Evolutionary conservation across 495 filamentous ascomycete species (phyloP).

Genomic region (Terfezia boudieri): DNA sequence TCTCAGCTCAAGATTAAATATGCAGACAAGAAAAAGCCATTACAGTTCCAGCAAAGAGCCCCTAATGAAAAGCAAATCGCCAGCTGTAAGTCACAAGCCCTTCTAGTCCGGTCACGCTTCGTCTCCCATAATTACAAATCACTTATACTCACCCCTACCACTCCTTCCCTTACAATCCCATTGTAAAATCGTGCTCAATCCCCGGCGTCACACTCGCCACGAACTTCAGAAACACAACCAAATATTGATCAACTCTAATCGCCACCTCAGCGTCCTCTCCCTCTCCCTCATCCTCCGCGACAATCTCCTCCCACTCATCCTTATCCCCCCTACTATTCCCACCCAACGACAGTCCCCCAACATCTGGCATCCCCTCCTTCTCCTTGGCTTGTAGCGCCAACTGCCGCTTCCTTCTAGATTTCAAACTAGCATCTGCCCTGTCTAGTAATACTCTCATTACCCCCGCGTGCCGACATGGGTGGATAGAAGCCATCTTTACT

Average conservation of each 20-base stretch:
- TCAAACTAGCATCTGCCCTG: conserved; percentile 78
- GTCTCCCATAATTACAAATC: too few relatives aligned
- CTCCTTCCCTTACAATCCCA: conserved; percentile 44
- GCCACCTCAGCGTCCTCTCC: conserved; percentile 26
- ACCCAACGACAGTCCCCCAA: conserved; percentile 26
- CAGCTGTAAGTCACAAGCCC: too few relatives aligned
- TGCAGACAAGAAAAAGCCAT: too few relatives aligned
- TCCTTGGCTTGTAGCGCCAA: conserved; percentile 15
- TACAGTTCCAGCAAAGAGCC: too few relatives aligned
- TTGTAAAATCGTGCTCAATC: conserved; percentile 96
- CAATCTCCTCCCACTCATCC: conserved; percentile 23
- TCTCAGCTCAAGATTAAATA: too few relatives aligned
- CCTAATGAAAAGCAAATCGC: too few relatives aligned
- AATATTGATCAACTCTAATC: conserved; percentile 82
- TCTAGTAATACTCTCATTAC: conserved; percentile 98
- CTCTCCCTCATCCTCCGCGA: conserved; percentile 24
- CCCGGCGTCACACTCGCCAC: conserved; percentile 91
- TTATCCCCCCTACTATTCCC: conserved; percentile 32
- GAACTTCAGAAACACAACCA: conserved; percentile 97
- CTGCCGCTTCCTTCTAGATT: conserved; percentile 64
- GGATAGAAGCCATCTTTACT: conserved; percentile 88
- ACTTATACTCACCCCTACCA: background rate
- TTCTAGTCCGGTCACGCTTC: too few relatives aligned
- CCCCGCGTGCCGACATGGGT: conserved; percentile 76
- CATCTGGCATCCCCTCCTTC: conserved; percentile 24